Conservation (phyloP, 1,284 basidiomycete genomes). For the Rhodotorula sp. region DNA sequence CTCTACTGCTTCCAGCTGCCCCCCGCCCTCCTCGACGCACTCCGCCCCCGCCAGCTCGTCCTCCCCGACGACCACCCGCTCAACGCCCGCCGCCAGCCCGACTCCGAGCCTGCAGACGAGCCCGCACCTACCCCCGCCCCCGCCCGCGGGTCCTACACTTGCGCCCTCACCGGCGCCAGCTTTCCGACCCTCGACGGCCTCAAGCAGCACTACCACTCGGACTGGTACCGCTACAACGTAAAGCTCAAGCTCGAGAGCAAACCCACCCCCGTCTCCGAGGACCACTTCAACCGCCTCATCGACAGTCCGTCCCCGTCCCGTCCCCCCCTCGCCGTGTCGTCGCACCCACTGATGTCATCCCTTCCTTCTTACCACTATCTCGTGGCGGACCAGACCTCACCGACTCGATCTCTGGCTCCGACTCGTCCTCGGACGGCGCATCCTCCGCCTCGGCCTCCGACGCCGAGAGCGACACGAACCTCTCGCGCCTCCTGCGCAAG, state of each 20-base stretch:
- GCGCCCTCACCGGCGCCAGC: slow-evolving; percentile 54
- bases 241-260: slow-evolving; percentile 68
- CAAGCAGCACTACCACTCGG: slow-evolving; percentile 83
- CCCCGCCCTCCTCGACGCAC: slow-evolving; percentile 44
- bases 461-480: slow-evolving; percentile 26
- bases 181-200: slow-evolving; percentile 81
- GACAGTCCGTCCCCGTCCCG: slow-evolving; percentile 64
- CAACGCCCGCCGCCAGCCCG: slow-evolving; percentile 15
- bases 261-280: slow-evolving; percentile 63
- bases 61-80: slow-evolving; percentile 35
- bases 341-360: background rate
- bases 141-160: slow-evolving; percentile 27
- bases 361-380: too few species aligned
- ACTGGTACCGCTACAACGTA: slow-evolving; percentile 98
- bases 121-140: background rate
- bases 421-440: slow-evolving; percentile 63
- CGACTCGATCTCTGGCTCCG: slow-evolving; percentile 85
- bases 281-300: slow-evolving; percentile 71
- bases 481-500: slow-evolving; percentile 65
- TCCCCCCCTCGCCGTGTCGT: background rate
- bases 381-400: slow-evolving; percentile 64
- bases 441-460: slow-evolving; percentile 43
- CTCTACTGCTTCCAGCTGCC: slow-evolving; percentile 51
- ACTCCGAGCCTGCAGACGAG: too few species aligned
- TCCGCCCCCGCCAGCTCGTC: slow-evolving; percentile 46